A percentile compares a stretch with the other conserved stretches of the same genome.
Conservation (phyloP, 495 filamentous ascomycete species). For the Aspergillus baeticus region DNA sequence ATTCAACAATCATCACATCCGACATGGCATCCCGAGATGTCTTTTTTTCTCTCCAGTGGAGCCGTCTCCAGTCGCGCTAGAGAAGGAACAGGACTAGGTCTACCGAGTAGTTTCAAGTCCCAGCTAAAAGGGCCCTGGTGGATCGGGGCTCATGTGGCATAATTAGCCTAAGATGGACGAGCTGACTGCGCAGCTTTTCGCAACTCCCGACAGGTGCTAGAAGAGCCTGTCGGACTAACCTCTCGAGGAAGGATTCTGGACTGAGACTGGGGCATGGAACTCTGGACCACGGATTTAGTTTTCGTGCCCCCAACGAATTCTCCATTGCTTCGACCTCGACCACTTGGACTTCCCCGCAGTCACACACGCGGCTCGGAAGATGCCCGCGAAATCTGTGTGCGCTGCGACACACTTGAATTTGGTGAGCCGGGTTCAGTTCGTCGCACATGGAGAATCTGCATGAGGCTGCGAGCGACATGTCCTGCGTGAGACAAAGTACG, state of each 20-base stretch:
- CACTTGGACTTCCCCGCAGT: slow-evolving; percentile 16
- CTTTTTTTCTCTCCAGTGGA: slow-evolving; percentile 14
- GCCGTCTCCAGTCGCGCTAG: background rate
- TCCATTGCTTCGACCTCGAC: background rate
- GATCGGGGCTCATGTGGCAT: slow-evolving; percentile 22
- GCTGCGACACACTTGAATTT: no score
- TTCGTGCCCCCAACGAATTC: slow-evolving; percentile 4
- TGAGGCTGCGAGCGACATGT: background rate
- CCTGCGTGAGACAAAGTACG: background rate
- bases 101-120: slow-evolving; percentile 14
- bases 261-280: slow-evolving; percentile 8
- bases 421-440: background rate
- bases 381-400: background rate
- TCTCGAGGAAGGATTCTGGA: slow-evolving; percentile 28
- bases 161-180: slow-evolving; percentile 13
- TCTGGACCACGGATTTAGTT: slow-evolving; percentile 9
- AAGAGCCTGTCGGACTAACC: slow-evolving; percentile 10
- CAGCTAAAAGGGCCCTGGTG: slow-evolving; percentile 9
- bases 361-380: slow-evolving; percentile 12
- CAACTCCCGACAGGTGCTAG: background rate
- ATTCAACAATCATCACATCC: slow-evolving; percentile 6
- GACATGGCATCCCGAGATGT: slow-evolving; percentile 9
- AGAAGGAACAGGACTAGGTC: slow-evolving; percentile 12
- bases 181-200: background rate
- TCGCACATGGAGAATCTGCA: background rate